Percentiles rank a stretch among this genome's conserved stretches.
phyloP scores from a whole-genome alignment of 768 basidiomycete species.

The Lentinula edodes region DNA sequence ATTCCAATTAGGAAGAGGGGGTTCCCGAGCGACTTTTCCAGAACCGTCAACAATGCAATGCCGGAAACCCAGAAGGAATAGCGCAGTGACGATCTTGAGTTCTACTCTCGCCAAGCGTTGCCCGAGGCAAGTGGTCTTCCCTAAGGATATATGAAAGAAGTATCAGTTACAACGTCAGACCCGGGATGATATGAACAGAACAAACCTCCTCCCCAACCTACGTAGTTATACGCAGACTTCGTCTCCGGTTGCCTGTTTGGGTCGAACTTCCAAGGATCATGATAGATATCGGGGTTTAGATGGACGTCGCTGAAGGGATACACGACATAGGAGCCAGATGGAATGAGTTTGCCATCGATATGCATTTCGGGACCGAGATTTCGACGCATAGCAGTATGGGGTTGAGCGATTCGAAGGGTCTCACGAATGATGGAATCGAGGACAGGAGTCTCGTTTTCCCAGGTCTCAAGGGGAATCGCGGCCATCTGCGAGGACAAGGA shows the following conservation, averaged over 20 bases:
- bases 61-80: conserved; percentile 62
- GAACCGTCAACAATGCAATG: conserved; percentile 49
- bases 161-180: conserved; percentile 2
- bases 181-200: conserved; percentile 14
- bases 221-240: conserved; percentile 50
- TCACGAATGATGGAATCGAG: conserved; percentile 72
- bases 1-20: conserved; percentile 74
- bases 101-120: conserved; percentile 71
- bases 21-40: conserved; percentile 37
- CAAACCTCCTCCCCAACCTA: conserved; percentile 81
- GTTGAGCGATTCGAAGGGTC: conserved; percentile 73
- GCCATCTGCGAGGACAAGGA: conserved; percentile 44
- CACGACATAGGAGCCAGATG: conserved; percentile 69
- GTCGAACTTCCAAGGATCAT: conserved; percentile 76
- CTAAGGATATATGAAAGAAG: conserved; percentile 27
- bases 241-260: conserved; percentile 39
- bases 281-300: conserved; percentile 65
- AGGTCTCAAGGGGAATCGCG: conserved; percentile 58
- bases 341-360: conserved; percentile 64
- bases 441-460: conserved; percentile 66
- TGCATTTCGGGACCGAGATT: conserved; percentile 69
- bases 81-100: conserved; percentile 64
- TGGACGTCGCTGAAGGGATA: conserved; percentile 82
- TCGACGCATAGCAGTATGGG: conserved; percentile 76
- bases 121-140: conserved; percentile 66